phyloP scores from a whole-genome alignment of 176 grass and related monocot genomes.

The Rhipidocladum racemiflorum region DNA sequence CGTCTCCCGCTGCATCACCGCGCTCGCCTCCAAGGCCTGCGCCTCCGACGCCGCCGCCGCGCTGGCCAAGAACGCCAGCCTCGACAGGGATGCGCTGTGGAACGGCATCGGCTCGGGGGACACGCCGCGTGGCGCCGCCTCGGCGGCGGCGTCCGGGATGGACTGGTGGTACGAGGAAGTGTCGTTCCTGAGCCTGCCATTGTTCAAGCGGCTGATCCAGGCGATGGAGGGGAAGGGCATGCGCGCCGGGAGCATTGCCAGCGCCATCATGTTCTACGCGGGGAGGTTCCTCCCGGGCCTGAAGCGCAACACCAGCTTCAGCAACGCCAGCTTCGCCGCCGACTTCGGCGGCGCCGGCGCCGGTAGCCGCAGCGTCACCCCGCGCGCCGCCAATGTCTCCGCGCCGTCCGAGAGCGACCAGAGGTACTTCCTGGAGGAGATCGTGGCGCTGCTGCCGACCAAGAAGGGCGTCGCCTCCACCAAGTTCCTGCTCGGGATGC shows the following conservation, averaged over 20 bases:
- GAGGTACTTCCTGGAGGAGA: constrained; percentile 90
- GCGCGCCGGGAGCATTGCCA: constrained; percentile 59
- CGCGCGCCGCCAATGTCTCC: constrained; percentile 39
- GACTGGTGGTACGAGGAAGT: constrained; percentile 89
- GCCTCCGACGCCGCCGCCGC: constrained; percentile 22
- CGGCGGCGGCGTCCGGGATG: not conserved
- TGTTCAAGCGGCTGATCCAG: constrained; percentile 83
- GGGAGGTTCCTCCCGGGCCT: constrained; percentile 55
- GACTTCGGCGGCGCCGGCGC: not conserved
- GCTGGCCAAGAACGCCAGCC: constrained; percentile 8
- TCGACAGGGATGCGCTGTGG: constrained; percentile 46
- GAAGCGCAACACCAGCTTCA: constrained; percentile 61
- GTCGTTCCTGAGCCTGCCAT: constrained; percentile 60
- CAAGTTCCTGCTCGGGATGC: constrained; percentile 69
- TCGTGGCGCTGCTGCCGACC: constrained; percentile 67
- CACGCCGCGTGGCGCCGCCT: constrained; percentile 4
- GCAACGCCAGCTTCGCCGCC: constrained; percentile 28
- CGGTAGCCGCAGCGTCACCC: constrained; percentile 46
- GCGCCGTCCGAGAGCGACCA: constrained; percentile 61
- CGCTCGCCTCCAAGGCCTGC: constrained; percentile 62
- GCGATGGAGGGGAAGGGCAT: constrained; percentile 65
- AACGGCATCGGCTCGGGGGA: constrained; percentile 51
- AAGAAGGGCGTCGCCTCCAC: constrained; percentile 76
- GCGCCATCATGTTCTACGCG: constrained; percentile 67
- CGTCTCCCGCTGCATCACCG: constrained; percentile 73